A percentile compares a stretch with the other conserved stretches of the same genome.
Evolutionary conservation across 176 grass and related monocot genomes (phyloP).

Genomic region (Musa acuminata): DNA sequence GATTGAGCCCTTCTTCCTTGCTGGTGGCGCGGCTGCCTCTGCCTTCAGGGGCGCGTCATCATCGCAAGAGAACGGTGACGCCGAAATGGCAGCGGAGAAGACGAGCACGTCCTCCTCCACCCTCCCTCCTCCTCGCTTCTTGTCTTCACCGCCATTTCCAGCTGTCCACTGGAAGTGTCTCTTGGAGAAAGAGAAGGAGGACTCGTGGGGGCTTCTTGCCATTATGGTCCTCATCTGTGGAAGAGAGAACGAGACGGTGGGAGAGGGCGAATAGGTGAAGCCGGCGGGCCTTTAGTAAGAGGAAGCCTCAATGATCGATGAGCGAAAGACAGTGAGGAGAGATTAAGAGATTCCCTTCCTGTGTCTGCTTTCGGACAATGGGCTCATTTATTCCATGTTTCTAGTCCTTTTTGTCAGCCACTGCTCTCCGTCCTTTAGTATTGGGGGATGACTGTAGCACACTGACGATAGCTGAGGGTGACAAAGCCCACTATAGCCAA

Average conservation of each 20-base stretch:
- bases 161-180: constrained; percentile 83
- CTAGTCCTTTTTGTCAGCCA: constrained; percentile 35
- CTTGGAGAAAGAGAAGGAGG: constrained; percentile 83
- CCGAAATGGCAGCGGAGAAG: constrained; percentile 13
- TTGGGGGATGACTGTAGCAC: not conserved
- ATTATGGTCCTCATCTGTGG: constrained; percentile 72
- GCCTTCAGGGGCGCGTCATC: constrained; percentile 52
- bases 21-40: constrained; percentile 14
- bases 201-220: constrained; percentile 66
- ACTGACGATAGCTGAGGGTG: not conserved
- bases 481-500: no score
- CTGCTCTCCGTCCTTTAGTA: not conserved
- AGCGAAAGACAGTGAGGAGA: constrained; percentile 2
- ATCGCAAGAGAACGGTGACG: constrained; percentile 40
- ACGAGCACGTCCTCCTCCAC: constrained; percentile 34
- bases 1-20: not conserved
- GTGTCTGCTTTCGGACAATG: constrained; percentile 13
- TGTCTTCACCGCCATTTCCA: constrained; percentile 40
- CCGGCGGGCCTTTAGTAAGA: not conserved
- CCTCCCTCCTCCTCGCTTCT: constrained; percentile 18
- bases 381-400: constrained; percentile 43
- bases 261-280: not conserved
- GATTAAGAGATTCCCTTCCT: constrained; percentile 2
- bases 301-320: not conserved
- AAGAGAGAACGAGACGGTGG: no score